Percentiles rank a stretch among this genome's conserved stretches.
Conservation (phyloP, 192 early-diverging fungal species). For the Glomus cerebriforme region DNA sequence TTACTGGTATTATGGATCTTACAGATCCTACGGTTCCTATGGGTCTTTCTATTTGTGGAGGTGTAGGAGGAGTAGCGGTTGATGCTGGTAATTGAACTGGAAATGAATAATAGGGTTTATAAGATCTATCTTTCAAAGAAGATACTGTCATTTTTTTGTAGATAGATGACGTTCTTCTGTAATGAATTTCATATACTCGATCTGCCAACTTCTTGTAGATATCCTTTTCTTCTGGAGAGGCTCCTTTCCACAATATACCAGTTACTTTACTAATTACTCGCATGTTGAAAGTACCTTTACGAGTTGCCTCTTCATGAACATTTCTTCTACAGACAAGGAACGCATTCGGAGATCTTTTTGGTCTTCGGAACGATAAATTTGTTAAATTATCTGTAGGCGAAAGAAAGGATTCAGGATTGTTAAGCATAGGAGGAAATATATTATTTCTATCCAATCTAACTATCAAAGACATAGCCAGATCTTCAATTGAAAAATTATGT, state of each 20-base stretch:
- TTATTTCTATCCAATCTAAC: background rate
- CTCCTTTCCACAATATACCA: background rate
- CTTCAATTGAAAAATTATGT: background rate
- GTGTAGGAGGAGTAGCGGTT: too few relatives aligned
- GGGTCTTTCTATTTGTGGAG: too few relatives aligned
- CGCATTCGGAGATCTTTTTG: background rate
- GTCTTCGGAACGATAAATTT: background rate
- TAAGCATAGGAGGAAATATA: background rate
- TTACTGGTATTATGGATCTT: too few relatives aligned
- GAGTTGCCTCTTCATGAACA: background rate
- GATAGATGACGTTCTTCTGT: background rate
- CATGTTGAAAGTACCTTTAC: background rate
- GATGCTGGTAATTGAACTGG: too few relatives aligned
- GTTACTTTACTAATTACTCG: slow-evolving; percentile 7
- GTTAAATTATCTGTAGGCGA: background rate
- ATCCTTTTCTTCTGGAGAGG: slow-evolving; percentile 14
- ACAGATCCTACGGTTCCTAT: too few relatives aligned
- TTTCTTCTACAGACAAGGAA: slow-evolving; percentile 16
- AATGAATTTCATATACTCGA: background rate
- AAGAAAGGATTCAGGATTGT: background rate
- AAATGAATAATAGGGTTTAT: too few relatives aligned
- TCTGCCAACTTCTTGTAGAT: slow-evolving; percentile 3
- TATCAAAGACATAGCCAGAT: background rate
- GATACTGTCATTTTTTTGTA: background rate
- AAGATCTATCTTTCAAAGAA: too few relatives aligned